Evolutionary conservation across 257 asterid genomes (phyloP).

Genomic region (Penstemon barbatus): DNA sequence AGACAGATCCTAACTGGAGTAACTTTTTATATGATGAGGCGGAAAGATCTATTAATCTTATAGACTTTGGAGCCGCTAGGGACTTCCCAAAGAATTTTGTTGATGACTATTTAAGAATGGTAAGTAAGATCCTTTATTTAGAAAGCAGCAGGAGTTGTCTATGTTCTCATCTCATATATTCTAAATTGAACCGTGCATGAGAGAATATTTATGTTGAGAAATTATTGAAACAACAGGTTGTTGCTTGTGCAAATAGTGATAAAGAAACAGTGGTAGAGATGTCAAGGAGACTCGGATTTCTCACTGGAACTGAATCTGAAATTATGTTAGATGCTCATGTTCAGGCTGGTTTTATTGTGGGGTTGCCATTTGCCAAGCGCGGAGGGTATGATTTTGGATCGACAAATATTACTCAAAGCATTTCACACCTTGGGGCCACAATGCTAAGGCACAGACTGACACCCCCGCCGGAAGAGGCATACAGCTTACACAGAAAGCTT

Average conservation of each 20-base stretch:
- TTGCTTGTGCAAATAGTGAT: slow-evolving; percentile 81
- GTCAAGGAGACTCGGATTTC: slow-evolving; percentile 91
- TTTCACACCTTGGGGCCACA: slow-evolving; percentile 83
- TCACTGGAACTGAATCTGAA: slow-evolving; percentile 85
- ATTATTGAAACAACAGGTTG: slow-evolving; percentile 51
- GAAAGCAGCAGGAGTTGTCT: too few species aligned
- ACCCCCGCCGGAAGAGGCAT: slow-evolving; percentile 95
- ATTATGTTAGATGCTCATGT: slow-evolving; percentile 85
- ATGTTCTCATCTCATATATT: too few species aligned
- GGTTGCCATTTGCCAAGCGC: slow-evolving; percentile 73
- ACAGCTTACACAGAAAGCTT: slow-evolving; percentile 95
- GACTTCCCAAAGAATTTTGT: slow-evolving; percentile 8
- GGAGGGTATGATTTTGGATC: slow-evolving; percentile 90
- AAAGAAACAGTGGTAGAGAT: slow-evolving; percentile 78
- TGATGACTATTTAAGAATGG: too few species aligned
- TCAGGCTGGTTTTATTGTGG: slow-evolving; percentile 95
- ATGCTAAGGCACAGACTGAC: slow-evolving; percentile 93
- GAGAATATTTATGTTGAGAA: slow-evolving; percentile 22
- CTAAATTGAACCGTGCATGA: background rate
- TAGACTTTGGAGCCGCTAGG: too few species aligned
- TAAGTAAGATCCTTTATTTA: slow-evolving; percentile 27
- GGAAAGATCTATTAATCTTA: too few species aligned
- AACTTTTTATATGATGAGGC: too few species aligned
- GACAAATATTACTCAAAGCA: slow-evolving; percentile 69
- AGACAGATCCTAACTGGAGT: too few species aligned